phyloP scores from a whole-genome alignment of 192 early-diverging fungal genomes.

The Globomyces pollinis-pini region DNA sequence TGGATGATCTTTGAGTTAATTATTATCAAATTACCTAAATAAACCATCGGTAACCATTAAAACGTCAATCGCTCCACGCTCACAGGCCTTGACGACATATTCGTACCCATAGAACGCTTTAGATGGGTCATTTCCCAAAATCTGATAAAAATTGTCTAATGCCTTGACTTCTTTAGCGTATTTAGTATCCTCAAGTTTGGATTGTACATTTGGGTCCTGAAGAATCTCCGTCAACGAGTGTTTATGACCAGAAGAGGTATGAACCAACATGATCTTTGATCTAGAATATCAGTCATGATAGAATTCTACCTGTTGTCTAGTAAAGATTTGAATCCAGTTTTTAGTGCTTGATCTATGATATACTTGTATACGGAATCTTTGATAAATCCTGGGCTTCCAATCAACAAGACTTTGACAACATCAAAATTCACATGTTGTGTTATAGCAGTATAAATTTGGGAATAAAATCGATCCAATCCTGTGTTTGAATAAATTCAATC shows the following conservation, averaged over 20 bases:
- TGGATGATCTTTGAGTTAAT: slow-evolving; percentile 62
- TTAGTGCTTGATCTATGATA: slow-evolving; percentile 75
- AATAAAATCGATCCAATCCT: slow-evolving; percentile 64
- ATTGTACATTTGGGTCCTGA: slow-evolving; percentile 71
- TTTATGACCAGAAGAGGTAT: slow-evolving; percentile 94
- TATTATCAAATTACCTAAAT: slow-evolving; percentile 53
- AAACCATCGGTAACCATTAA: slow-evolving; percentile 89
- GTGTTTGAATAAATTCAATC: too few relatives aligned
- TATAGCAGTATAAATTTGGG: slow-evolving; percentile 83
- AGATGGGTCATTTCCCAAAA: slow-evolving; percentile 82
- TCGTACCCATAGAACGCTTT: slow-evolving; percentile 88
- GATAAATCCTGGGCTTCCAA: slow-evolving; percentile 95
- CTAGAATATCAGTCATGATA: too few relatives aligned
- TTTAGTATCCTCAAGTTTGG: slow-evolving; percentile 84
- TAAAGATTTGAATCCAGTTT: slow-evolving; percentile 69
- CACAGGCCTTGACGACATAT: slow-evolving; percentile 77
- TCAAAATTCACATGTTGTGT: slow-evolving; percentile 83
- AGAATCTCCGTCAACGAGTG: slow-evolving; percentile 92
- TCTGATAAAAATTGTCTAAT: slow-evolving; percentile 79
- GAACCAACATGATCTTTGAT: slow-evolving; percentile 81
- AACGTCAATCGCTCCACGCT: slow-evolving; percentile 76
- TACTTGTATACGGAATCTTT: slow-evolving; percentile 82
- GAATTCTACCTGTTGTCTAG: slow-evolving; percentile 71
- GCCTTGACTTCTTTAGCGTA: slow-evolving; percentile 75
- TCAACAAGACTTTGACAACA: slow-evolving; percentile 89